Conservation (phyloP, 2,329 filamentous ascomycete genomes). For the Paraphaeosphaeria sporulosa region DNA sequence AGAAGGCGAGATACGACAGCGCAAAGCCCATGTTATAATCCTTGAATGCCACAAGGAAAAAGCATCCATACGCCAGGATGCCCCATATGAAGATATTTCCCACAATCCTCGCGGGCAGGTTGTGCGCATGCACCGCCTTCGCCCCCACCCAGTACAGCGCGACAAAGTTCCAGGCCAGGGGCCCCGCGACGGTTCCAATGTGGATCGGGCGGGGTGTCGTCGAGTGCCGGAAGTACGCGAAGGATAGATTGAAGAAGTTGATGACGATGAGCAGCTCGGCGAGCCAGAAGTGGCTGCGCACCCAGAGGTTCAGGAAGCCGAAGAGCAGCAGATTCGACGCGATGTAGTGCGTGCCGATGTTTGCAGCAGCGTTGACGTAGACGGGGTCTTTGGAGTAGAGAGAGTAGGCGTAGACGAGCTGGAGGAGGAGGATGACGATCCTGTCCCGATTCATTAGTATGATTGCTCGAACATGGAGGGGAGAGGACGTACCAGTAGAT, state of each 20-base stretch:
- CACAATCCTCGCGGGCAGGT: constrained; percentile 75
- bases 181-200: constrained; percentile 75
- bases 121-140: constrained; percentile 74
- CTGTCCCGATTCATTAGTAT: constrained; percentile 49
- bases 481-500: constrained; percentile 73
- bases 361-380: constrained; percentile 72
- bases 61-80: constrained; percentile 76
- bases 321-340: constrained; percentile 84
- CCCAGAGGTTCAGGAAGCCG: constrained; percentile 83
- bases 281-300: constrained; percentile 75
- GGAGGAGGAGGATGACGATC: constrained; percentile 76
- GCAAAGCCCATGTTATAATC: constrained; percentile 81
- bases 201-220: constrained; percentile 78
- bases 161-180: constrained; percentile 85
- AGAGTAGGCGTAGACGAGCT: constrained; percentile 77
- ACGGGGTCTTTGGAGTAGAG: constrained; percentile 74
- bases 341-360: constrained; percentile 85
- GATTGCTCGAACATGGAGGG: background rate
- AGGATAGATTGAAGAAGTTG: constrained; percentile 82
- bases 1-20: constrained; percentile 74
- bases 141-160: constrained; percentile 91
- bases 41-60: constrained; percentile 78
- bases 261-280: constrained; percentile 77
- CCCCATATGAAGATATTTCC: constrained; percentile 91
- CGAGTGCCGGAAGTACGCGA: constrained; percentile 81